Conservation (phyloP, 768 basidiomycete species). For the Megacollybia marginata region DNA sequence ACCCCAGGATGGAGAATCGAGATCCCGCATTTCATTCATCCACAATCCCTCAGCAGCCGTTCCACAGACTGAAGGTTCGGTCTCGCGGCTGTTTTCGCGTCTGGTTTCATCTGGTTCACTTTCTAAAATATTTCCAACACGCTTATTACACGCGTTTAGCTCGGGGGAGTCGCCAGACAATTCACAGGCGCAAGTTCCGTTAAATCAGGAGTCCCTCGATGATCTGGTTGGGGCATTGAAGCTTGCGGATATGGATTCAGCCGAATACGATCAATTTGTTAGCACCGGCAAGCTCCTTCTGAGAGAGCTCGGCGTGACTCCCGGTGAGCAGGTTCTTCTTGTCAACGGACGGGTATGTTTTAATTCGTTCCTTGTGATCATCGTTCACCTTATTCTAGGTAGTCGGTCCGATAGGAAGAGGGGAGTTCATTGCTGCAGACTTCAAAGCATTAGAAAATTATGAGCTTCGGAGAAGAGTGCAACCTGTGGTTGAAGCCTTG, state of each 20-base stretch:
- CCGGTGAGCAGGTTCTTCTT: conserved; percentile 58
- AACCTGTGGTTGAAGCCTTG: conserved; percentile 63
- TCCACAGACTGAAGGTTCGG: conserved; percentile 28
- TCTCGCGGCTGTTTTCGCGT: conserved; percentile 31
- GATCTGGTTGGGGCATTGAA: conserved; percentile 27
- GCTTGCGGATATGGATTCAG: conserved; percentile 23
- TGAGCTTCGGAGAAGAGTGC: conserved; percentile 65
- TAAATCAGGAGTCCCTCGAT: conserved; percentile 25
- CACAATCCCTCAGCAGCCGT: conserved; percentile 49
- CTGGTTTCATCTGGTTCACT: conserved; percentile 37
- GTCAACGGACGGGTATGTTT: conserved; percentile 77
- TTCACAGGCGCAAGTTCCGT: conserved; percentile 27
- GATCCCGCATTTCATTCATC: conserved; percentile 64
- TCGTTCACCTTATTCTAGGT: conserved; percentile 37
- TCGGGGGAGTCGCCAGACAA: conserved; percentile 7
- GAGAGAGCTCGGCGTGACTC: conserved; percentile 47
- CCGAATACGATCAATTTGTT: conserved; percentile 34
- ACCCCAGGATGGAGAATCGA: conserved; percentile 35
- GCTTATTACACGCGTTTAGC: conserved; percentile 32
- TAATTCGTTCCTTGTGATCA: background rate
- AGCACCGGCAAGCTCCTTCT: conserved; percentile 39
- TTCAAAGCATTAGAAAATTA: conserved; percentile 64
- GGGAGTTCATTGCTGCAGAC: conserved; percentile 63
- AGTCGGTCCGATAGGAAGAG: conserved; percentile 60
- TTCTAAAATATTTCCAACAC: conserved; percentile 27